These are phyloP conservation scores for Basidioascus undulatus DNA, from an alignment of 768 basidiomycete species.

Conservation along the genomic window DNA sequence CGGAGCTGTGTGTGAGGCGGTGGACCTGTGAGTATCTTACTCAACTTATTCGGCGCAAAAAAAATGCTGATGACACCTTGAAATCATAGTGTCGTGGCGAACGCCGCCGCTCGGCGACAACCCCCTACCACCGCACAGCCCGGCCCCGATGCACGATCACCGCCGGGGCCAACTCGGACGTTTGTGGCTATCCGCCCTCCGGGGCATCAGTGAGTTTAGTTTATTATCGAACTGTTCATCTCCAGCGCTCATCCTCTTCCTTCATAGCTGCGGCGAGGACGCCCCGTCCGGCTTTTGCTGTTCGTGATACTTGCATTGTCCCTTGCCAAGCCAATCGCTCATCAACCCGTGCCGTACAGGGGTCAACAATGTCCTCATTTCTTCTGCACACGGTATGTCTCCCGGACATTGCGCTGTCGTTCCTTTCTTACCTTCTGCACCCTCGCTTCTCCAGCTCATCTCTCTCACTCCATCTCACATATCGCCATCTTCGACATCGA, in stretches of 20 bases:
- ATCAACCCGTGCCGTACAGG: too few relatives aligned
- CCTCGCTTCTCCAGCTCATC: neutral
- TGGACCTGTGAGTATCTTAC: constrained; percentile 27
- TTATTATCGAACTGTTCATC: constrained; percentile 4
- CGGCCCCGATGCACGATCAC: neutral
- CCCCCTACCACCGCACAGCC: neutral
- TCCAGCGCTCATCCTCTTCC: too few relatives aligned
- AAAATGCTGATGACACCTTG: too few relatives aligned
- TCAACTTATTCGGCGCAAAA: too few relatives aligned
- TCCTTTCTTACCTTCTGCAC: neutral
- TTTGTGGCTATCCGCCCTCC: constrained; percentile 77
- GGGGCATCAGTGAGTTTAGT: constrained; percentile 22
- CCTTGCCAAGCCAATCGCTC: too few relatives aligned
- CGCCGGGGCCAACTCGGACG: constrained; percentile 19
- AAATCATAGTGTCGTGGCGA: neutral
- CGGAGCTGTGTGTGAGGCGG: constrained; percentile 66
- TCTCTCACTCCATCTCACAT: constrained; percentile 41
- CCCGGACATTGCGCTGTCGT: neutral
- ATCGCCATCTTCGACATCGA: constrained; percentile 78
- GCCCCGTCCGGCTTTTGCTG: constrained; percentile 82
- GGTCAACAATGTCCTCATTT: constrained; percentile 77
- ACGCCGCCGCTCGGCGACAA: constrained; percentile 8
- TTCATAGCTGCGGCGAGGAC: constrained; percentile 75
- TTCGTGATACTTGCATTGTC: too few relatives aligned
- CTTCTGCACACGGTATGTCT: constrained; percentile 61